These are phyloP conservation scores for Chrysanthemum makinoi DNA, from an alignment of 129 eudicot species.

Conservation along the genomic window DNA sequence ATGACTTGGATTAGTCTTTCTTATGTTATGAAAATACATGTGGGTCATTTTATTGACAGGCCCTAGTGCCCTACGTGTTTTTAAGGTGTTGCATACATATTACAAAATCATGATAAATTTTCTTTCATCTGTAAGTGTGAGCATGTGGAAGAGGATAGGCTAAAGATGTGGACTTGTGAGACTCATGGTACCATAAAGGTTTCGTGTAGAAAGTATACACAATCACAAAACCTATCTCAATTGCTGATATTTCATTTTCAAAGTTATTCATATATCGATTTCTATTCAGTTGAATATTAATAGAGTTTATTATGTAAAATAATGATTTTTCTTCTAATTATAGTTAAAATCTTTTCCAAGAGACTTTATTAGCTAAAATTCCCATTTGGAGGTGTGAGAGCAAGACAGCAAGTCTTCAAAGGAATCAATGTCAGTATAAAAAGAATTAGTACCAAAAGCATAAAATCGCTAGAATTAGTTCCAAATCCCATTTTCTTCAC, in stretches of 20 bases:
- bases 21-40: neutral
- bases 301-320: too few relatives aligned
- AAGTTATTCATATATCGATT: neutral
- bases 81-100: neutral
- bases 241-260: slow-evolving; percentile 25
- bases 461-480: slow-evolving; percentile 16
- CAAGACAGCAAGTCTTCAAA: slow-evolving; percentile 20
- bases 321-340: slow-evolving; percentile 2
- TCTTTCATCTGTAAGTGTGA: slow-evolving; percentile 8
- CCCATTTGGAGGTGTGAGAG: slow-evolving; percentile 23
- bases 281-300: neutral
- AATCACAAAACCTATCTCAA: slow-evolving; percentile 24
- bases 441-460: slow-evolving; percentile 32
- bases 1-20: neutral
- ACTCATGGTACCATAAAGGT: slow-evolving; percentile 7
- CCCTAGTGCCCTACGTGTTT: neutral
- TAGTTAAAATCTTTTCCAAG: neutral
- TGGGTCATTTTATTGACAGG: slow-evolving; percentile 1
- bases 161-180: slow-evolving; percentile 25
- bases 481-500: slow-evolving; percentile 14
- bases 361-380: slow-evolving; percentile 9
- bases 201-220: slow-evolving; percentile 12
- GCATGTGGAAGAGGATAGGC: slow-evolving; percentile 22
- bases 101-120: neutral
- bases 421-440: slow-evolving; percentile 17